phyloP scores from a whole-genome alignment of 768 basidiomycete genomes.

The Boletus eberwhitei region DNA sequence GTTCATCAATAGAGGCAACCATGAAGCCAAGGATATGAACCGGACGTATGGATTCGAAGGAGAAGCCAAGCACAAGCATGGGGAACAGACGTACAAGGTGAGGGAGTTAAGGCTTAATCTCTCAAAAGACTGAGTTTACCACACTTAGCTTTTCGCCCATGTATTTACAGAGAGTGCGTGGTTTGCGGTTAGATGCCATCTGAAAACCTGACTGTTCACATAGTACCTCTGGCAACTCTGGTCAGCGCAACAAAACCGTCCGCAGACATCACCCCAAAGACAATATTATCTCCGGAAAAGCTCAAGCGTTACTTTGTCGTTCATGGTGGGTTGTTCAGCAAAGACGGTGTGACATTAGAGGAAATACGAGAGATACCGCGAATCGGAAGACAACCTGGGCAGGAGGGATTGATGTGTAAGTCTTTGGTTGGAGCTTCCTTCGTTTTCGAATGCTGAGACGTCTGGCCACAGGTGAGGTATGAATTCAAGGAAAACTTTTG shows the following conservation, averaged over 20 bases:
- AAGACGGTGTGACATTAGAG: constrained; percentile 90
- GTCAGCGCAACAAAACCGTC: constrained; percentile 68
- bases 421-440: constrained; percentile 1
- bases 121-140: constrained; percentile 2
- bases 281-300: constrained; percentile 82
- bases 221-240: constrained; percentile 89
- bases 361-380: constrained; percentile 88
- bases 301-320: constrained; percentile 89
- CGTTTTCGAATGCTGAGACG: constrained; percentile 8
- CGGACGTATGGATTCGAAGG: constrained; percentile 91
- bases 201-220: constrained; percentile 5
- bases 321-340: constrained; percentile 95
- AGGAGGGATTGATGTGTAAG: constrained; percentile 94
- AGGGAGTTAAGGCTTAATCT: not conserved
- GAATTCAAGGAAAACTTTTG: not conserved
- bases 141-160: constrained; percentile 77
- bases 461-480: constrained; percentile 57
- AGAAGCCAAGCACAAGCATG: constrained; percentile 95
- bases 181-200: not conserved
- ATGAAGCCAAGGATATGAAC: constrained; percentile 98
- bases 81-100: constrained; percentile 92
- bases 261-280: constrained; percentile 33
- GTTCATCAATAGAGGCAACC: constrained; percentile 95
- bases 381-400: constrained; percentile 86
- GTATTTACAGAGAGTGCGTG: constrained; percentile 83